Evolutionary conservation across 163 green algal genomes (phyloP).

Genomic region (Coccomyxa subellipsoidea): DNA sequence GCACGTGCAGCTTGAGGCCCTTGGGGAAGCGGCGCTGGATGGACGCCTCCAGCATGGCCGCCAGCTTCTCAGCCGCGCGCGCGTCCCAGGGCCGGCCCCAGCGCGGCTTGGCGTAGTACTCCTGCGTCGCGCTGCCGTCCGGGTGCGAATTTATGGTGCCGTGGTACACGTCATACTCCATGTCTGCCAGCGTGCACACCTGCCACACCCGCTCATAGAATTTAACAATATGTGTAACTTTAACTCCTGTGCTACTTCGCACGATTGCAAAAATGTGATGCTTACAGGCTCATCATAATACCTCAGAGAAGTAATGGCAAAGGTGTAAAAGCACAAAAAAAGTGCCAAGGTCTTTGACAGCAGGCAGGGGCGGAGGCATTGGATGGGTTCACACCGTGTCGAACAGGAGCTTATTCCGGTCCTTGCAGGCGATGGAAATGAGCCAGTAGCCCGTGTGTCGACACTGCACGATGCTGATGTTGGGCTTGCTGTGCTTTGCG

Average conservation of each 20-base stretch:
- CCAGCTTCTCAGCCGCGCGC: slow-evolving; percentile 53
- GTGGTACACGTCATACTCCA: slow-evolving; percentile 95
- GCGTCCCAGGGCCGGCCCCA: slow-evolving; percentile 41
- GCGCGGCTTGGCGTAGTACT: slow-evolving; percentile 80
- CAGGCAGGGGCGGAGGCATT: neutral
- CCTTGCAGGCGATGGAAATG: slow-evolving; percentile 78
- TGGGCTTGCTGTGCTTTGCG: slow-evolving; percentile 58
- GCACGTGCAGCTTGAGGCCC: slow-evolving; percentile 76
- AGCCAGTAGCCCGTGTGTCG: slow-evolving; percentile 82
- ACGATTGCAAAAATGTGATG: no score
- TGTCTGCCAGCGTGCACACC: slow-evolving; percentile 88
- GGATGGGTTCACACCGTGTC: slow-evolving; percentile 52
- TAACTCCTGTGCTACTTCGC: no score
- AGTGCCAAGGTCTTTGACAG: neutral
- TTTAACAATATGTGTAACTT: slow-evolving; percentile 81
- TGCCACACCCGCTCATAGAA: slow-evolving; percentile 80
- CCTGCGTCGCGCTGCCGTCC: slow-evolving; percentile 67
- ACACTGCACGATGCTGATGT: slow-evolving; percentile 69
- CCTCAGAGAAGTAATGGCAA: no score
- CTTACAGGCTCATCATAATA: no score
- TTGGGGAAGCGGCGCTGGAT: slow-evolving; percentile 84
- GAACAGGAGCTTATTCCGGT: slow-evolving; percentile 96
- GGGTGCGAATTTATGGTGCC: slow-evolving; percentile 76
- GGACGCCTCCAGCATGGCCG: slow-evolving; percentile 73
- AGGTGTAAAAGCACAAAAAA: no score